Evolutionary conservation across 306 rosid genomes (phyloP).

Genomic region (Sicyos edulis): DNA sequence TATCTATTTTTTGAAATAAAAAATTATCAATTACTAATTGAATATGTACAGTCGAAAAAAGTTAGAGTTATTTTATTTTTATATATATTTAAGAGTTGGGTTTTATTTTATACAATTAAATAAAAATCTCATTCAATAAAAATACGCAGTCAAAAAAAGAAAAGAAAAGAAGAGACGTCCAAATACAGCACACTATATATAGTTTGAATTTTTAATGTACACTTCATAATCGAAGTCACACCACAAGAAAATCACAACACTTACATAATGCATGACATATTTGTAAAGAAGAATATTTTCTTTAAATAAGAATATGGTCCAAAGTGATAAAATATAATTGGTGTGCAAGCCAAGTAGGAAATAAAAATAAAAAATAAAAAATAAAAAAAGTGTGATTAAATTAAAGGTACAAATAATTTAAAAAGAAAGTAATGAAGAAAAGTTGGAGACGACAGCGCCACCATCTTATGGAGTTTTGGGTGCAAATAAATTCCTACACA

Average conservation of each 20-base stretch:
- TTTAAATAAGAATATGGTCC: neutral
- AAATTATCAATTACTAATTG: no score
- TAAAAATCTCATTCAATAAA: no score
- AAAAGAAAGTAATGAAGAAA: neutral
- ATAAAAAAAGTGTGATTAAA: neutral
- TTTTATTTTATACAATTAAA: no score
- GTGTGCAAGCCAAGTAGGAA: neutral
- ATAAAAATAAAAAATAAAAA: neutral
- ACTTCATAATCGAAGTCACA: neutral
- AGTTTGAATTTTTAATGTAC: neutral
- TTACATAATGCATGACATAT: neutral
- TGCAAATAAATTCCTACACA: neutral
- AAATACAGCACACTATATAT: no score
- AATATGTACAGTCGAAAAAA: no score
- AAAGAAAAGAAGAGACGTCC: no score
- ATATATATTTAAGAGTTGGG: no score
- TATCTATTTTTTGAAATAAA: no score
- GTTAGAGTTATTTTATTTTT: no score
- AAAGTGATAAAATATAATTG: neutral
- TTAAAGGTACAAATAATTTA: neutral
- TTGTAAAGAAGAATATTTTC: neutral
- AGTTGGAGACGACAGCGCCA: slow-evolving; percentile 6
- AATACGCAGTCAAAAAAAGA: no score
- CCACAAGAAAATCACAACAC: neutral
- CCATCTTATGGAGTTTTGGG: neutral